A percentile compares a stretch with the other conserved stretches of the same genome.
Conservation (phyloP, 2,329 filamentous ascomycete species). For the Claviceps sp. region DNA sequence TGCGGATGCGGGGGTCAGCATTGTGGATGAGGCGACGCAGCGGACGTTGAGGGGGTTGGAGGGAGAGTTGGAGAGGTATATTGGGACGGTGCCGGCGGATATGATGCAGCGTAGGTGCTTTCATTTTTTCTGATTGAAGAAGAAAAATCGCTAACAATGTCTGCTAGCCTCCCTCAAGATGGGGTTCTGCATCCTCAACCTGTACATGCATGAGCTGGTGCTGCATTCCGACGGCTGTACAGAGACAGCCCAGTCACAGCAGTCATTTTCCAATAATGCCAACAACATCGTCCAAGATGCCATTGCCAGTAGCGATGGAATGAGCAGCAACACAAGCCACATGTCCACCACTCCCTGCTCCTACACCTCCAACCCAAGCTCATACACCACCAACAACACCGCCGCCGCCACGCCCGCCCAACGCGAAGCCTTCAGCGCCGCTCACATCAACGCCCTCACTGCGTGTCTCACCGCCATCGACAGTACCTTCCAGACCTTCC, state of each 20-base stretch:
- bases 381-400: constrained; percentile 15
- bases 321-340: too few relatives aligned
- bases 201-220: constrained; percentile 66
- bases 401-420: constrained; percentile 26
- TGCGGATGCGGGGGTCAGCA: constrained; percentile 34
- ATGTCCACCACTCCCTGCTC: constrained; percentile 24
- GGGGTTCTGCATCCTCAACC: constrained; percentile 49
- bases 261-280: too few relatives aligned
- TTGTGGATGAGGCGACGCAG: constrained; percentile 51
- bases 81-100: constrained; percentile 36
- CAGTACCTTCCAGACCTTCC: constrained; percentile 50
- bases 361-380: constrained; percentile 20
- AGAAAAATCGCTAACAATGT: background rate
- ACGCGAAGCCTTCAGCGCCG: constrained; percentile 26
- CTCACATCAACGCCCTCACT: constrained; percentile 53
- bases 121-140: background rate
- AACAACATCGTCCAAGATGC: constrained; percentile 27
- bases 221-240: constrained; percentile 49
- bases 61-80: constrained; percentile 48
- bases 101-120: constrained; percentile 38
- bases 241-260: too few relatives aligned
- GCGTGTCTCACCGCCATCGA: constrained; percentile 56
- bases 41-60: constrained; percentile 53
- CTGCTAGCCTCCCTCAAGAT: constrained; percentile 45
- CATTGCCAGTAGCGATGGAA: constrained; percentile 14